A percentile compares a stretch with the other conserved stretches of the same genome.
phyloP scores from a whole-genome alignment of 2,329 filamentous ascomycete genomes.

The Pseudogymnoascus sp. region DNA sequence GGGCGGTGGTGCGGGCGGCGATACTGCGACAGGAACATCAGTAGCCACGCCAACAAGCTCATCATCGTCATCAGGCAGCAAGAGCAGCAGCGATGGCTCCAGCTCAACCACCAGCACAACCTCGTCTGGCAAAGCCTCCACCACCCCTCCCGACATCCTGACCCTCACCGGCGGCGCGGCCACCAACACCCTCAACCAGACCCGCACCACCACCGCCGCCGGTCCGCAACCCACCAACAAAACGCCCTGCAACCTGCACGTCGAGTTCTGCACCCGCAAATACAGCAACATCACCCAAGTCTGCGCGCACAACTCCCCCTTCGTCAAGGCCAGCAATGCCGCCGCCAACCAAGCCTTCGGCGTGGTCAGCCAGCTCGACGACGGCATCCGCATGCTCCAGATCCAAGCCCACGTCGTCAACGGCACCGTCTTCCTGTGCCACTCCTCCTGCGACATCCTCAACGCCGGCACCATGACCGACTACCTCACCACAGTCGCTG shows the following conservation, averaged over 20 bases:
- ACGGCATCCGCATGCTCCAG: slow-evolving; percentile 62
- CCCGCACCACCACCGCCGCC: slow-evolving; percentile 39
- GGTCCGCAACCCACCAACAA: slow-evolving; percentile 55
- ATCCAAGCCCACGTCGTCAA: slow-evolving; percentile 58
- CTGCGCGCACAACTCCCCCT: slow-evolving; percentile 74
- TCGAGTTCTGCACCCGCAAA: slow-evolving; percentile 67
- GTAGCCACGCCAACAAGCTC: not conserved
- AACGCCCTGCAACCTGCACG: slow-evolving; percentile 69
- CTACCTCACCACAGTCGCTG: slow-evolving; percentile 61
- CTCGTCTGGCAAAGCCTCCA: slow-evolving; percentile 30
- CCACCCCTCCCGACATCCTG: slow-evolving; percentile 15
- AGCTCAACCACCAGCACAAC: slow-evolving; percentile 29
- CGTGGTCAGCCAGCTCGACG: slow-evolving; percentile 66
- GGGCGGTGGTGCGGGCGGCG: not conserved
- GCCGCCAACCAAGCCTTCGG: slow-evolving; percentile 66
- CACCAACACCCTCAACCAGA: slow-evolving; percentile 37
- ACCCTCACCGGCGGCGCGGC: slow-evolving; percentile 14
- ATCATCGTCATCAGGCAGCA: slow-evolving; percentile 10
- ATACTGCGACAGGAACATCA: not conserved
- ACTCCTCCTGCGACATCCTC: slow-evolving; percentile 74
- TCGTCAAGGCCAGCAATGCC: slow-evolving; percentile 60
- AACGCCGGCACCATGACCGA: slow-evolving; percentile 70
- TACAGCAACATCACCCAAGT: slow-evolving; percentile 79
- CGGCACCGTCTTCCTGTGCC: slow-evolving; percentile 67
- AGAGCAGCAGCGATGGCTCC: slow-evolving; percentile 21